Conservation (phyloP, 768 basidiomycete species). For the Suillus hirtellus region DNA sequence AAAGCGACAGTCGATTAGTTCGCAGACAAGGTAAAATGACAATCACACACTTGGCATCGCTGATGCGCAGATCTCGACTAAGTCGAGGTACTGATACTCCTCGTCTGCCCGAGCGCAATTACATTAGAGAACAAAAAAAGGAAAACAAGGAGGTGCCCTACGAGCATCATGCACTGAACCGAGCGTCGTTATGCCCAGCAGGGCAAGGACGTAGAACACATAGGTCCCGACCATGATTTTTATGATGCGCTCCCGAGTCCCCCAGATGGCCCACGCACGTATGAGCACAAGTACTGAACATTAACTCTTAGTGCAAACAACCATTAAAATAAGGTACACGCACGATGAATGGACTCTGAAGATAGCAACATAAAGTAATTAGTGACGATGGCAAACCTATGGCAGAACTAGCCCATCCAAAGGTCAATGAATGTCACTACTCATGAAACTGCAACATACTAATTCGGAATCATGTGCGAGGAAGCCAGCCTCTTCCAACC, state of each 20-base stretch:
- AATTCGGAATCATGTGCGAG: slow-evolving; percentile 16
- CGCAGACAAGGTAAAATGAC: not conserved
- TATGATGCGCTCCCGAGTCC: slow-evolving; percentile 13
- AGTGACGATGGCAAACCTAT: not conserved
- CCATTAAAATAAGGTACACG: not conserved
- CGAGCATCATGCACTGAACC: not conserved
- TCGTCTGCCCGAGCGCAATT: not conserved
- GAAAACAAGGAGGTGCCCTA: not conserved
- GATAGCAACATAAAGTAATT: slow-evolving; percentile 13
- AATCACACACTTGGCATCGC: slow-evolving; percentile 15
- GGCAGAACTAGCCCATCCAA: slow-evolving; percentile 20
- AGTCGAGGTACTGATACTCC: slow-evolving; percentile 13
- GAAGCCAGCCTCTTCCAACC: slow-evolving; percentile 25
- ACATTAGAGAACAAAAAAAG: not conserved
- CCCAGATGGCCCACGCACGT: slow-evolving; percentile 26
- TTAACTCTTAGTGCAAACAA: not conserved
- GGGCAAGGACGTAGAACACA: slow-evolving; percentile 7
- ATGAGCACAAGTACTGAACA: slow-evolving; percentile 25
- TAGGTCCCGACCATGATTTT: slow-evolving; percentile 11
- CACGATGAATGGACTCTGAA: slow-evolving; percentile 26
- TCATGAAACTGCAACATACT: slow-evolving; percentile 11
- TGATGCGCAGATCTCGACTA: slow-evolving; percentile 16
- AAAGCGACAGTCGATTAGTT: not conserved
- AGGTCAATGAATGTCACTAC: not conserved
- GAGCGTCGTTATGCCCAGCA: slow-evolving; percentile 3